Percentiles rank a stretch among this genome's conserved stretches.
Conservation (phyloP, 1,139 yeast genomes). For the Taphrina sp. region DNA sequence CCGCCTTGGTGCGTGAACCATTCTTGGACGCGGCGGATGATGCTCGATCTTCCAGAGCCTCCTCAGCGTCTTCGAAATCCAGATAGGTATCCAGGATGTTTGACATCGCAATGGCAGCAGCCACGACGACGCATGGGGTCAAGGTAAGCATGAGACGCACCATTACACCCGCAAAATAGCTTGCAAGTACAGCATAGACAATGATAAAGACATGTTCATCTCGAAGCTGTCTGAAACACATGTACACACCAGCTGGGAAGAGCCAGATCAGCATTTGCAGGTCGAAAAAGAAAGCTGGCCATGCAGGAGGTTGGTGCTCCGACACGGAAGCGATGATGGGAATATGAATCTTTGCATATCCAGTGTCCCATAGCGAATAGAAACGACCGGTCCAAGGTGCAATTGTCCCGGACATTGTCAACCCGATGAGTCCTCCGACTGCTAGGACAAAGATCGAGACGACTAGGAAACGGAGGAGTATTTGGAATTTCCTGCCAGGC, state of each 20-base stretch:
- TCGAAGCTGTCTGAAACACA: slow-evolving; percentile 81
- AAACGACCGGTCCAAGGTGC: slow-evolving; percentile 99
- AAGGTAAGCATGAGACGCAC: slow-evolving; percentile 94
- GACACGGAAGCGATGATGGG: slow-evolving; percentile 98
- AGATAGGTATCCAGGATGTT: slow-evolving; percentile 79
- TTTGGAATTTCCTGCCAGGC: slow-evolving; percentile 70
- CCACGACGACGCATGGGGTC: slow-evolving; percentile 92
- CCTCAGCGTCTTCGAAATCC: slow-evolving; percentile 51
- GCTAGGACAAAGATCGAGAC: slow-evolving; percentile 60
- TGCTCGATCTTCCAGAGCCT: not conserved
- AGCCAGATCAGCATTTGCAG: slow-evolving; percentile 91
- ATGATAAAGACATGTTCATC: slow-evolving; percentile 92
- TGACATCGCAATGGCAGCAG: slow-evolving; percentile 83
- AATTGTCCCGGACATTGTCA: slow-evolving; percentile 87
- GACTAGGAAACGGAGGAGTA: slow-evolving; percentile 61
- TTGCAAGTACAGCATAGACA: slow-evolving; percentile 84
- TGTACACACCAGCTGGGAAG: slow-evolving; percentile 95
- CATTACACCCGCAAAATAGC: slow-evolving; percentile 99
- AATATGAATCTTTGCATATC: slow-evolving; percentile 94
- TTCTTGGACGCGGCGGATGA: not conserved
- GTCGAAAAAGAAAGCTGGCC: slow-evolving; percentile 98
- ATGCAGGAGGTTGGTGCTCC: slow-evolving; percentile 99
- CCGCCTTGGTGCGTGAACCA: slow-evolving; percentile 1
- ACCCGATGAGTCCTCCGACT: slow-evolving; percentile 65
- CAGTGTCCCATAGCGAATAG: slow-evolving; percentile 97